Conservation (phyloP, 495 filamentous ascomycete species). For the Podospora pseudopauciseta region DNA sequence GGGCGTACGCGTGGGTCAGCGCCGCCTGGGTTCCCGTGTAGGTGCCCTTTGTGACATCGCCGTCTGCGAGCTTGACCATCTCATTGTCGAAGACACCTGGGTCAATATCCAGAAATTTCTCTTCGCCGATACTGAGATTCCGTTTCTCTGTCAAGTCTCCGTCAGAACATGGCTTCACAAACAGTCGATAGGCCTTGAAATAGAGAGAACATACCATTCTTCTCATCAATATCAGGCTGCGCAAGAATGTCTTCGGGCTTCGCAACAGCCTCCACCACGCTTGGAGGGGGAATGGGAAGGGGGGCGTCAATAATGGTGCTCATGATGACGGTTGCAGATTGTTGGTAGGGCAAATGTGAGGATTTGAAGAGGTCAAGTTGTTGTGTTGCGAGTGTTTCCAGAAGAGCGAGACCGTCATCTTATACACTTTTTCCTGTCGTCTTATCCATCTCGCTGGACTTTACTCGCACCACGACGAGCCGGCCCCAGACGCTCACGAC, state of each 20-base stretch:
- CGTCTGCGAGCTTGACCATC: constrained; percentile 28
- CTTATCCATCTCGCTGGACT: no score
- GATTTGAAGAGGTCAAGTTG: no score
- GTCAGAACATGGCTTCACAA: no score
- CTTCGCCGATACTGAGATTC: no score
- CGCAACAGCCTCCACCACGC: not conserved
- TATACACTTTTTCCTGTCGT: no score
- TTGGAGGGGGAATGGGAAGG: not conserved
- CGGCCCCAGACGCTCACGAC: no score
- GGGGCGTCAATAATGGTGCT: not conserved
- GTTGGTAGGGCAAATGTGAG: no score
- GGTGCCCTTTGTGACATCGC: constrained; percentile 28
- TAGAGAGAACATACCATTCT: not conserved
- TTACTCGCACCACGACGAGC: no score
- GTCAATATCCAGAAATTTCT: constrained; percentile 15
- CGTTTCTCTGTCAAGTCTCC: no score
- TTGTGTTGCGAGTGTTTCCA: no score
- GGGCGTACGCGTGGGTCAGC: constrained; percentile 38
- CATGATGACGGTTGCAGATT: not conserved
- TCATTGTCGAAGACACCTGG: constrained; percentile 35
- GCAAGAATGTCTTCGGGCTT: not conserved
- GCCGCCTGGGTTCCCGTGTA: constrained; percentile 42
- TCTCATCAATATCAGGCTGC: not conserved
- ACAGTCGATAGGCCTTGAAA: no score
- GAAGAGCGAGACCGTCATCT: no score